Evolutionary conservation across 306 rosid genomes (phyloP).

Genomic region (Corylus americana): DNA sequence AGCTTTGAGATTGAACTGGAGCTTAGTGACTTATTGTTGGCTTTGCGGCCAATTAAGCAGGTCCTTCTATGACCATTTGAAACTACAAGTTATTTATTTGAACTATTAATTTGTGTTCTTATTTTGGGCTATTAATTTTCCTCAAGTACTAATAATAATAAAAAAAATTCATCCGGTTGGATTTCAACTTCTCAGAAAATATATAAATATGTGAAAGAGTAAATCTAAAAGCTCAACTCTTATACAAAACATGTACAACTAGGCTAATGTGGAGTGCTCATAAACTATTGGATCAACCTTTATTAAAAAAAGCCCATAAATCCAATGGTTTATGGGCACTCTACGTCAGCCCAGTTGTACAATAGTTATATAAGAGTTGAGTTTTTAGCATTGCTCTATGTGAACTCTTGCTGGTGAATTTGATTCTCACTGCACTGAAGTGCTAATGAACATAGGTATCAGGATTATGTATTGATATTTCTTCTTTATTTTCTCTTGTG

Average conservation of each 20-base stretch:
- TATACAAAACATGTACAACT: too few relatives aligned
- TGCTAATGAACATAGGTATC: neutral
- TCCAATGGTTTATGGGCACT: too few relatives aligned
- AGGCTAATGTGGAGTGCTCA: too few relatives aligned
- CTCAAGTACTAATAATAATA: neutral
- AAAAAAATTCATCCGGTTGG: neutral
- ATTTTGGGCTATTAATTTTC: constrained; percentile 7
- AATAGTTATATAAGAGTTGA: too few relatives aligned
- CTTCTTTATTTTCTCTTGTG: constrained; percentile 26
- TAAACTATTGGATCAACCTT: too few relatives aligned
- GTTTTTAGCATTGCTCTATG: neutral
- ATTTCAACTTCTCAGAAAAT: neutral
- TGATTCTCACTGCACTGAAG: neutral
- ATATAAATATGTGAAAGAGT: neutral
- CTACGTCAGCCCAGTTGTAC: too few relatives aligned
- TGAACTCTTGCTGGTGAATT: constrained; percentile 15
- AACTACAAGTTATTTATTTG: constrained; percentile 6
- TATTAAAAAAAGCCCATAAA: too few relatives aligned
- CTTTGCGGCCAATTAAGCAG: constrained; percentile 92
- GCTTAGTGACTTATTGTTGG: constrained; percentile 66
- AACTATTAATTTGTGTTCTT: constrained; percentile 12
- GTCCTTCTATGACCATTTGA: constrained; percentile 40
- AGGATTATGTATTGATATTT: constrained; percentile 16
- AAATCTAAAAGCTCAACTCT: too few relatives aligned
- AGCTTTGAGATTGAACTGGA: constrained; percentile 74